Conservation (phyloP, 2,329 filamentous ascomycete species). For the Colletotrichum salicis region DNA sequence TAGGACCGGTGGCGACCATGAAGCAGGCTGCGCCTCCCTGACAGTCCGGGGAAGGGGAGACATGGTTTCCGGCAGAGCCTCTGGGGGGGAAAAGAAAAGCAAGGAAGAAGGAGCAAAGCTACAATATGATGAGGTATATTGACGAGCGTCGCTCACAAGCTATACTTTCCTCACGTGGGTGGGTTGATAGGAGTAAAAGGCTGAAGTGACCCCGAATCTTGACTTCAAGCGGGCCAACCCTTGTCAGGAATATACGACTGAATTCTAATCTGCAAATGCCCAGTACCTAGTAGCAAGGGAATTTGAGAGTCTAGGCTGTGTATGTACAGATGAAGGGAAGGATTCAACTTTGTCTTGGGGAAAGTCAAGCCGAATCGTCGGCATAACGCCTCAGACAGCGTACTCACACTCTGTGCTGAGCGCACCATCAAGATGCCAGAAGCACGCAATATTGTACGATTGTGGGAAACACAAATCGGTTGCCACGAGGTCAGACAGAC, state of each 20-base stretch:
- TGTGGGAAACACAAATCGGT: background rate
- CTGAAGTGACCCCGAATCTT: background rate
- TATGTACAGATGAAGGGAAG: background rate
- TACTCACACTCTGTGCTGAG: background rate
- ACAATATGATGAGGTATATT: background rate
- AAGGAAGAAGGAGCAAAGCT: background rate
- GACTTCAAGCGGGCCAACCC: background rate
- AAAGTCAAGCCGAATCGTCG: background rate
- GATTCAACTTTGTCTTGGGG: background rate
- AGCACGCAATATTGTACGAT: slow-evolving; percentile 22
- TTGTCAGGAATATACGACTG: background rate
- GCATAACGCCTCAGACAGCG: background rate
- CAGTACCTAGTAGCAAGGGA: background rate
- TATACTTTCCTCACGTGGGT: slow-evolving; percentile 3
- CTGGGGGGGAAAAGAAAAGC: background rate
- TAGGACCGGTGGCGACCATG: slow-evolving; percentile 12
- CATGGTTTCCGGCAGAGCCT: slow-evolving; percentile 35
- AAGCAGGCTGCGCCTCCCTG: slow-evolving; percentile 19
- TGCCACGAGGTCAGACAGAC: background rate
- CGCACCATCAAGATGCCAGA: background rate
- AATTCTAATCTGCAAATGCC: background rate
- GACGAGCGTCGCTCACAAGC: background rate
- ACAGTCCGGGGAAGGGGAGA: slow-evolving; percentile 25
- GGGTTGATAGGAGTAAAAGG: slow-evolving; percentile 2
- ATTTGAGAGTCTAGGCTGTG: background rate